Base-by-base conservation (phyloP, 1,284 basidiomycete genomes). In the Cutaneotrichosporon daszewskae region DNA sequence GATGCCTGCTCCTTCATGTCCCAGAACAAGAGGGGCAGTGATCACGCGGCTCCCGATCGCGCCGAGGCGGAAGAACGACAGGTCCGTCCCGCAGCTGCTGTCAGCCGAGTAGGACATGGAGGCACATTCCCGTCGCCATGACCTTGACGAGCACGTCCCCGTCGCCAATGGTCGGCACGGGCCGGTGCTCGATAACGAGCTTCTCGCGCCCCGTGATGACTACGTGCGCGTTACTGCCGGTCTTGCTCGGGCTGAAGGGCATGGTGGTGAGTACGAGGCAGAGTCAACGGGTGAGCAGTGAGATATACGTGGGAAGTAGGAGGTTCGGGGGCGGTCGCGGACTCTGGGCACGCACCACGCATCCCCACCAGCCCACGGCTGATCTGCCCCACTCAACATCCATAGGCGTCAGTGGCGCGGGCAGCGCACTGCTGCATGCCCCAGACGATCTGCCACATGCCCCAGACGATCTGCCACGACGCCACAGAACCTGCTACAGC, bases 1-100 rank as follows among this genome's bases (percentile, higher is more conserved):
- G 28, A 60, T 50, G 5, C 69, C 69, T 2, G 60, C 56, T 0
- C 59, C 55, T 49, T 72, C 69, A 58, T 72, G 69, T 0, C 69
- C 69, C 20, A 71, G 57, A 19, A 59, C 61, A 49, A 68, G 60
- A 7, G 58, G 58, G 32, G 57, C 53, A 16, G 53, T 55, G 18
- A 69, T 54, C 1, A 63, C 59, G 33, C 63, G 68, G 32, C 64
- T 56, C 3, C 68, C 67, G 43, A 69, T 69, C 2, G 52, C 49
- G 17, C 56, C 56, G 22, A 55, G 53, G 5, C 47, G 32, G 49
- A 57, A 63, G 52, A 58, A 59, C 37, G 32, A 43, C 9, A 49
- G 24, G 33, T 53, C 46, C 6, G 46, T 43, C 20, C 51, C 46
- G 40, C 51, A 53, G 25, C 49, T 46, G 27, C 0, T 4, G 24